Conservation (phyloP, 495 filamentous ascomycete genomes). For the Polyplosphaeria fusca region DNA sequence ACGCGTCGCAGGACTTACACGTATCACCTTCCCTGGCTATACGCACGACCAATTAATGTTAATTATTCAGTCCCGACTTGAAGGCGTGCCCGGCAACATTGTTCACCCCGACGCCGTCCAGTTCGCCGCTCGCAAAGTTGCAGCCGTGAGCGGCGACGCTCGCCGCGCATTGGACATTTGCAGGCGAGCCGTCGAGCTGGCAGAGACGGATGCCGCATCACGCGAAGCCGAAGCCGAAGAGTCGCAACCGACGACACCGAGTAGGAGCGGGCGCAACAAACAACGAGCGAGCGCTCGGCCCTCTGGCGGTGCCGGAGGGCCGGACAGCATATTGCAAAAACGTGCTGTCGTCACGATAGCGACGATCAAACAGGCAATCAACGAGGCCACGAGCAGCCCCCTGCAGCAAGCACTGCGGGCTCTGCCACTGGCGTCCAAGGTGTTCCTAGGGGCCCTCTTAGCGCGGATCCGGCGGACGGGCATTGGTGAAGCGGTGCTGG, state of each 20-base stretch:
- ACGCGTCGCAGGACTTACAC: constrained; percentile 35
- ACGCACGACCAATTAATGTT: constrained; percentile 97
- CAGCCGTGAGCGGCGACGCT: constrained; percentile 92
- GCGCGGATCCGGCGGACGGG: constrained; percentile 78
- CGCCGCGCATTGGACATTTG: constrained; percentile 93
- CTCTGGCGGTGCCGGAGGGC: constrained; percentile 9
- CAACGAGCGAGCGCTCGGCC: constrained; percentile 5
- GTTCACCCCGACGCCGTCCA: constrained; percentile 93
- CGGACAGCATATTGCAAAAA: constrained; percentile 27
- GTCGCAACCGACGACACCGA: constrained; percentile 44
- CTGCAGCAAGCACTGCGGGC: constrained; percentile 81
- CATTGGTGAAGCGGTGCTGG: constrained; percentile 77
- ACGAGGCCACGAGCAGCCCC: constrained; percentile 88
- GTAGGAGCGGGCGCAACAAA: constrained; percentile 40
- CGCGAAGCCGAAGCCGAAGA: constrained; percentile 38
- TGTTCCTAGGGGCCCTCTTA: constrained; percentile 79
- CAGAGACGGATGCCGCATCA: constrained; percentile 61
- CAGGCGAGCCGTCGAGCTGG: constrained; percentile 89
- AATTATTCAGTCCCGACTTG: constrained; percentile 86
- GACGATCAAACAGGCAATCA: constrained; percentile 89
- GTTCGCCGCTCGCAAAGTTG: constrained; percentile 94
- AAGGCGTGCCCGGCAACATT: constrained; percentile 81
- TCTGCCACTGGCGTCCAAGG: constrained; percentile 74
- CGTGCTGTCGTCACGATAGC: constrained; percentile 72
- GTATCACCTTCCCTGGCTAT: constrained; percentile 96